Base-by-base conservation (phyloP, 2,329 filamentous ascomycete species). In the Curvularia eragrostidis region DNA sequence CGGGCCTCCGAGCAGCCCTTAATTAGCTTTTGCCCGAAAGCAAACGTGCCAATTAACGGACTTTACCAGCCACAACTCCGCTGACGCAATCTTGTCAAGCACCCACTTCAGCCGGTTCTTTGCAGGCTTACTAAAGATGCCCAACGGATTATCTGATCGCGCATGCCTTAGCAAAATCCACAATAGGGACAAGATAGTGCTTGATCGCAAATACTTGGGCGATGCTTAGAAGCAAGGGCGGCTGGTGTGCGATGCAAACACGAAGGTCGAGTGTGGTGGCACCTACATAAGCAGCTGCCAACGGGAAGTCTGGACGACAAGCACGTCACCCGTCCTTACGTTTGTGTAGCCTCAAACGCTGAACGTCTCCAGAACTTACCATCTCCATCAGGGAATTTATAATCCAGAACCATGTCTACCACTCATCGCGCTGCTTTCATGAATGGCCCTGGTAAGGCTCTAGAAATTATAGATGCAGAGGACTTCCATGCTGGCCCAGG, bases 11-110 rank as follows among this genome's bases (percentile, higher is more conserved):
- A 23, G 24, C 36, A 41, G 18, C 59, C 62, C 60, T 52, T 69
- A 71, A 64, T 69, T 69, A 70, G 66, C 61, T 42, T 51, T 30
- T 52, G 58, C 48, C 58, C 44, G 28, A 38, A 19, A 47, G 24
- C 49, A 59, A 61, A 48, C 23, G 12, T 60, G 56, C 44, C 65
- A 72, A 72, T 72, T 71, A 63, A 61, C 62, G 61, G 64, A 65
- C 62, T 58, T 68, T 50, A 30, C 30, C 30, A 32, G 46, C 42
- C 34, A 32, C 19, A 46, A 48, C 54, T 38, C 70, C 70, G 71
- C 71, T 74, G 64, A 74, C 70, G 63, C 62, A 70, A 62, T 55
- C 41, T 30, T 34, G 26, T 52, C 32, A 36, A 23, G 39, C 48
- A 49, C 44, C 46, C 43, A 47, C 19, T 47, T 53, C 36, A 54